Base-by-base conservation (phyloP, 768 basidiomycete genomes). In the Daedaleopsis nitida region DNA sequence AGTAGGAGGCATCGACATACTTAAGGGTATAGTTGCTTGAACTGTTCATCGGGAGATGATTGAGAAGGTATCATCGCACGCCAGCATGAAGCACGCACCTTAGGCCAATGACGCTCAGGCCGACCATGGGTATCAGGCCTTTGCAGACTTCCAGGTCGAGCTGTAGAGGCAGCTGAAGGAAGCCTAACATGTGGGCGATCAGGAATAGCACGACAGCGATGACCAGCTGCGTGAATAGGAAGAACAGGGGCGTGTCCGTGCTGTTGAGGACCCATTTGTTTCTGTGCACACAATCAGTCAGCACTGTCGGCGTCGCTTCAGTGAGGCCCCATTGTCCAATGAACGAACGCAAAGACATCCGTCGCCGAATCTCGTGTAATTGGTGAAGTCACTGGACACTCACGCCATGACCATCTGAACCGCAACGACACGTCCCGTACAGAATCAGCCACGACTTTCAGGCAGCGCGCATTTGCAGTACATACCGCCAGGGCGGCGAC, bases 1-100 rank as follows among this genome's bases (percentile, higher is more conserved):
- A 95, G 75, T 96, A 94, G 0, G 94, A 95, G 13, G 93, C 92
- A 58, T 95, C 94, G 66, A 97, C 95, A 69, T 91, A 93, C 86
- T 94, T 92, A 60, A 96, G 82, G 43, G 91, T 94, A 71, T 87
- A 94, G 73, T 95, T 96, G 75, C 91, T 92, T 70, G 92, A 89
- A 69, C 91, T 93, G 71, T 34, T 48, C 43, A 10, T 27, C 0
- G 19, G 1, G 43, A 5, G 27, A 13, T 45, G 42, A 4, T 65
- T 32, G 34, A 32, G 23, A 21, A 11, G 2, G 8, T 27, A 47
- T n/a, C 4, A 6, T 44, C 3, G 23, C 17, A 16, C 52, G 6
- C 8, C 14, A 32, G 48, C 16, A 45, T 21, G n/a, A 54, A 3
- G 45, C 12, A 55, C 75, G 45, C 70, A 92, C 92, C 88, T 94